A percentile compares a stretch with the other conserved stretches of the same genome.
Evolutionary conservation across 805 yeast species (phyloP).

Genomic region (Barnettozyma populi): DNA sequence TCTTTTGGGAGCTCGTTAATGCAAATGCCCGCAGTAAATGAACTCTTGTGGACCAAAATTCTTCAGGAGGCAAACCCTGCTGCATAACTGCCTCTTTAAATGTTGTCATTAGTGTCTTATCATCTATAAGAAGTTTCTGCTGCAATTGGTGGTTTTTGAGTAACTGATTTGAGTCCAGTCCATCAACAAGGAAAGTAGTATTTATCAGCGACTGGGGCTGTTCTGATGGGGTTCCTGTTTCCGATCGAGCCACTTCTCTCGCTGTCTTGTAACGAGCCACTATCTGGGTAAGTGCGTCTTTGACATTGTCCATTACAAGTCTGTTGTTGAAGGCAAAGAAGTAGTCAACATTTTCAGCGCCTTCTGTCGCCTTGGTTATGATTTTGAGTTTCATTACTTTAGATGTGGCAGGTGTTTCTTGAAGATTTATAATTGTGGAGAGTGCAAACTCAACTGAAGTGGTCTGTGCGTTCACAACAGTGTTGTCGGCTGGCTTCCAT

Average conservation of each 20-base stretch:
- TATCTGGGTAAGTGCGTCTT: conserved; percentile 59
- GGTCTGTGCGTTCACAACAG: conserved; percentile 17
- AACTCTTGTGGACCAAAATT: conserved; percentile 83
- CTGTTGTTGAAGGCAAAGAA: conserved; percentile 65
- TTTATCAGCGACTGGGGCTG: conserved; percentile 27
- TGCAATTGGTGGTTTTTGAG: conserved; percentile 73
- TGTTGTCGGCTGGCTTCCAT: conserved; percentile 55
- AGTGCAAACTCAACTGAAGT: conserved; percentile 33
- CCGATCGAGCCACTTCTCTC: conserved; percentile 21
- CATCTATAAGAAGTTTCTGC: conserved; percentile 66
- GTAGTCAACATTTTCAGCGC: conserved; percentile 25
- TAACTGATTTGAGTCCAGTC: conserved; percentile 52
- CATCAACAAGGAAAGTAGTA: conserved; percentile 35
- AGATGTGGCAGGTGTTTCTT: conserved; percentile 63
- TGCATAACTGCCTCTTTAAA: conserved; percentile 87
- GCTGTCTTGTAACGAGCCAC: conserved; percentile 54
- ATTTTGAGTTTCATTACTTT: conserved; percentile 65
- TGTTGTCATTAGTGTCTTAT: conserved; percentile 60
- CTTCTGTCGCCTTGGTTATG: conserved; percentile 37
- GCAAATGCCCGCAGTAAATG: conserved; percentile 83
- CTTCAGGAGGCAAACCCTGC: conserved; percentile 67
- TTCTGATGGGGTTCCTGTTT: conserved; percentile 9
- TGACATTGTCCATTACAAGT: conserved; percentile 70
- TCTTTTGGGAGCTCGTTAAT: conserved; percentile 72
- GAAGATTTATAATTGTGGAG: conserved; percentile 43